Evolutionary conservation across 73 alveolate genomes (phyloP).

Genomic region (Paramecium primaurelia): DNA sequence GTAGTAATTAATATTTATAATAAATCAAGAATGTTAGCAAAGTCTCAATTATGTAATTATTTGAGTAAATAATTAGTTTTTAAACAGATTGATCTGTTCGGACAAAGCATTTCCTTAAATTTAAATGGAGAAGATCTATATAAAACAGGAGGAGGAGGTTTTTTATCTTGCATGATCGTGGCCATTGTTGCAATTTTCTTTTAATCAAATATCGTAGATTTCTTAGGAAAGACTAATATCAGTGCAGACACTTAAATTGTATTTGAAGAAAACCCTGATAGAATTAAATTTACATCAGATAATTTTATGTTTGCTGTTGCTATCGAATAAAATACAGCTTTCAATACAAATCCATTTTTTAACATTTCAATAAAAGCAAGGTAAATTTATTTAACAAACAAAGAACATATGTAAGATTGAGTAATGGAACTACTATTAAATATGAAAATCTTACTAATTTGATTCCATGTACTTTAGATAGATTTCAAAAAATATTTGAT

Average conservation of each 20-base stretch:
- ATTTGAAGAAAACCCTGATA: conserved; percentile 33
- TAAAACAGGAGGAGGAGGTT: conserved; percentile 29
- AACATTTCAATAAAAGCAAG: not conserved
- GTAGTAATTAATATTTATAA: not conserved
- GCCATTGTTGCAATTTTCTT: conserved; percentile 13
- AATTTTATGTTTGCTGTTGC: conserved; percentile 21
- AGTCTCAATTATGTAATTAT: not conserved
- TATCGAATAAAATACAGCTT: not conserved
- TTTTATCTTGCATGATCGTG: not conserved
- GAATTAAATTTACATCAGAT: not conserved
- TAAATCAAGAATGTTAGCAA: conserved; percentile 29
- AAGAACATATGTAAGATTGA: not conserved
- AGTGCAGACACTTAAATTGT: not conserved
- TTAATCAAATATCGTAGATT: not conserved
- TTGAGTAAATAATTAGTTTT: not conserved
- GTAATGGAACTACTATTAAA: not conserved
- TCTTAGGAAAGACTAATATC: not conserved
- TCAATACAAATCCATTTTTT: not conserved
- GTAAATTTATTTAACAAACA: not conserved
- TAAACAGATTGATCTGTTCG: conserved; percentile 7
- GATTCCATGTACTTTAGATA: conserved; percentile 35
- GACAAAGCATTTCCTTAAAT: not conserved
- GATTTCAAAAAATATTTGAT: conserved; percentile 33
- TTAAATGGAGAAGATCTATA: conserved; percentile 7
- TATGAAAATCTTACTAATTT: not conserved